phyloP scores from a whole-genome alignment of 2,329 filamentous ascomycete species.

The Sclerotinia spermophila region DNA sequence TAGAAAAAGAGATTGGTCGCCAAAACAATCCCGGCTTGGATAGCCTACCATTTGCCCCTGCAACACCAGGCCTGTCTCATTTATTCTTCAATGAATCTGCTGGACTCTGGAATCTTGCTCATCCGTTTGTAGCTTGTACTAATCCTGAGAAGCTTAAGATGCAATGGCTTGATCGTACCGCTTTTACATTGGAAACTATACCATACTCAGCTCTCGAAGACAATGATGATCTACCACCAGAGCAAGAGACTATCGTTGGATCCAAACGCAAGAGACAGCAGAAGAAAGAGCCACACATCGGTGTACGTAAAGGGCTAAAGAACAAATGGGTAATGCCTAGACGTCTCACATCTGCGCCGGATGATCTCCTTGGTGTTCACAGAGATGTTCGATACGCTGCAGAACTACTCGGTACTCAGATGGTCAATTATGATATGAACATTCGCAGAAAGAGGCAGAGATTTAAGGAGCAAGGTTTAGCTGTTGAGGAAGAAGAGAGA shows the following conservation, averaged over 20 bases:
- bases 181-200: slow-evolving; percentile 43
- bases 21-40: slow-evolving; percentile 32
- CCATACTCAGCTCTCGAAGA: slow-evolving; percentile 41
- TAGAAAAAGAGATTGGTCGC: slow-evolving; percentile 17
- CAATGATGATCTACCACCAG: slow-evolving; percentile 30
- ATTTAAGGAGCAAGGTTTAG: slow-evolving; percentile 36
- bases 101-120: slow-evolving; percentile 10
- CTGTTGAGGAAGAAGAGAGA: slow-evolving; percentile 44
- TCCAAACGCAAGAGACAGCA: slow-evolving; percentile 4
- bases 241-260: slow-evolving; percentile 5
- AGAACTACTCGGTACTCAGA: slow-evolving; percentile 16
- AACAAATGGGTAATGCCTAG: slow-evolving; percentile 18
- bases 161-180: slow-evolving; percentile 36
- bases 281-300: slow-evolving; percentile 9
- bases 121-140: slow-evolving; percentile 11
- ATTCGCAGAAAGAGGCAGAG: slow-evolving; percentile 22
- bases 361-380: slow-evolving; percentile 18
- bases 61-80: slow-evolving; percentile 15
- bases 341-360: slow-evolving; percentile 14
- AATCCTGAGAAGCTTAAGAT: slow-evolving; percentile 17
- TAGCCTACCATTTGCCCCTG: slow-evolving; percentile 24
- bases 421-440: slow-evolving; percentile 17
- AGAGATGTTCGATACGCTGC: slow-evolving; percentile 16
- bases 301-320: slow-evolving; percentile 16
- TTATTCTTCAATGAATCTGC: slow-evolving; percentile 17